Base-by-base conservation (phyloP, 2,329 filamentous ascomycete species). In the Arthrocladium fulminans region DNA sequence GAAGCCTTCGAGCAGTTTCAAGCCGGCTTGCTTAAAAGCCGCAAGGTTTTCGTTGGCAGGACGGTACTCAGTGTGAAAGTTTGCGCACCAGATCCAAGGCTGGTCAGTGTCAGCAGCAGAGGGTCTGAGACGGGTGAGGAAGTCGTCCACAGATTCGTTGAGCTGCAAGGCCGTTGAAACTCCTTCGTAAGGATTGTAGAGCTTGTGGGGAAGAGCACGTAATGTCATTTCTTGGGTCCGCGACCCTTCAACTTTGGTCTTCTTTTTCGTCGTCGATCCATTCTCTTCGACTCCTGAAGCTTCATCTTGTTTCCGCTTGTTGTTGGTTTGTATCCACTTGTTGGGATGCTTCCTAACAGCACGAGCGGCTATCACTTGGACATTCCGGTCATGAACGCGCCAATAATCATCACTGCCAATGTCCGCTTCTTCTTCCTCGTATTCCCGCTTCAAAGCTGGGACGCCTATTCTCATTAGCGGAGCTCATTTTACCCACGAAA, bases 41-140 rank as follows among this genome's bases (percentile, higher is more conserved):
- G 61, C 53, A 1, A 77, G 59, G 32, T 77, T 70, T 4, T 69
- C 70, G 23, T 69, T 63, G 51, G 71, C 67, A 48, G 68, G 23
- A 60, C 56, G 6, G 49, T 52, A 49, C 63, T 69, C 38, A 60
- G 54, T 13, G 65, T 65, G 3, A 0, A 83, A 83, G 61, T 87
- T 87, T 45, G 74, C 75, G 35, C 85, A 76, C 69, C 76, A 88
- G 41, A 94, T 86, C 84, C 86, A 92, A 0, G 75, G 75, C 2
- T 74, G 71, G 0, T 67, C 56, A 0, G 59, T 59, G 20, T 39
- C 29, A 2, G 66, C 62, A 2, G 70, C 64, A 2, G 75, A 73
- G 0, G 87, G 85, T 0, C 83, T 83, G 0, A 89, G 70, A 7
- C 86, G 79, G 7, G 67, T 51, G 2, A 92, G 65, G 57, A 94